These are phyloP conservation scores for Danielia reshetovae DNA, from an alignment of 805 yeast species.

Conservation along the genomic window DNA sequence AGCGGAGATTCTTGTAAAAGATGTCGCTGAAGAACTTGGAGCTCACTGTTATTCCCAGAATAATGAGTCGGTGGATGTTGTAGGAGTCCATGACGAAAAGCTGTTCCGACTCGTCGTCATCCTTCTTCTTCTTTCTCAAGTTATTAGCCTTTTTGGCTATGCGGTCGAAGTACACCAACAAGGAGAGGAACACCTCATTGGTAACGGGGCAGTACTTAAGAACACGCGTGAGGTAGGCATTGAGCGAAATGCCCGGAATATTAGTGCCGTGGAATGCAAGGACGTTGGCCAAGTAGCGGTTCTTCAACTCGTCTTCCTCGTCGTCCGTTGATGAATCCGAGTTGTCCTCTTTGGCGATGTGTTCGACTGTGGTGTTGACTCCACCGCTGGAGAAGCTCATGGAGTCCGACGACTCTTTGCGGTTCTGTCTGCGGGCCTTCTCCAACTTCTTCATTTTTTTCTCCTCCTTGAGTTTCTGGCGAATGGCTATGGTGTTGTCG, in stretches of 20 bases:
- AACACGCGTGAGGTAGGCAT: conserved; percentile 85
- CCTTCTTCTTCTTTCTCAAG: conserved; percentile 27
- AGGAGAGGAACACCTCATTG: conserved; percentile 87
- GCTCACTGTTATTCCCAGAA: conserved; percentile 92
- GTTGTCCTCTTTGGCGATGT: conserved; percentile 21
- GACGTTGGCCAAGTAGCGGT: conserved; percentile 61
- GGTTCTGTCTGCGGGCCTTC: conserved; percentile 7
- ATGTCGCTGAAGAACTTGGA: conserved; percentile 93
- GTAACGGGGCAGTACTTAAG: conserved; percentile 98
- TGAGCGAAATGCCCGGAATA: conserved; percentile 90
- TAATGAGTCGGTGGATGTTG: conserved; percentile 89
- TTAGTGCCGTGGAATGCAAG: conserved; percentile 94
- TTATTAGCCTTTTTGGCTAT: conserved; percentile 80
- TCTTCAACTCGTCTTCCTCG: conserved; percentile 41
- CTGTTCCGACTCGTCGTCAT: conserved; percentile 39
- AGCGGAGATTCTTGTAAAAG: conserved; percentile 88
- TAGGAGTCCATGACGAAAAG: conserved; percentile 93
- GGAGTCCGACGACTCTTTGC: conserved; percentile 1
- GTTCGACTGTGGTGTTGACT: conserved; percentile 15
- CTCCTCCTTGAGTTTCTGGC: conserved; percentile 37
- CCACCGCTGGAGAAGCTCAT: conserved; percentile 12
- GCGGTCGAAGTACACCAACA: conserved; percentile 90
- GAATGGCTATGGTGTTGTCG: conserved; percentile 40
- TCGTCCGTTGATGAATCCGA: conserved; percentile 20
- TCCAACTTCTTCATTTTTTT: conserved; percentile 25